Conservation (phyloP, 148 eudicot species). For the Fagopyrum tataricum region DNA sequence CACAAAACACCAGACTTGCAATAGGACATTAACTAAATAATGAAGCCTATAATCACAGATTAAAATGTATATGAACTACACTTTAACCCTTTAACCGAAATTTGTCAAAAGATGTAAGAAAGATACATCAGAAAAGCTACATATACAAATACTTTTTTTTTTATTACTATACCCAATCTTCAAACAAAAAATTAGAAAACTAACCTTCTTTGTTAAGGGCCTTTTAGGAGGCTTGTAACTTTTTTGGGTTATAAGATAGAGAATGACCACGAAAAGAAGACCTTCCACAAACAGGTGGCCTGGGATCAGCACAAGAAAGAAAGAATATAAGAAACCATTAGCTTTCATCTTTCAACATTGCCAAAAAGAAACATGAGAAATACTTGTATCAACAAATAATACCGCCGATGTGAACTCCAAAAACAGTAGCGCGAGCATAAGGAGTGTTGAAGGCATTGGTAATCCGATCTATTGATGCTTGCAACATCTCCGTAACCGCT, state of each 20-base stretch:
- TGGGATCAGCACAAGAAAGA: slow-evolving; percentile 24
- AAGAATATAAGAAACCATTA: not conserved
- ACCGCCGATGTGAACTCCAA: slow-evolving; percentile 90
- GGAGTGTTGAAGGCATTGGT: slow-evolving; percentile 56
- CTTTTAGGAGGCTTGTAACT: slow-evolving; percentile 97
- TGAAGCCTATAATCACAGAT: not conserved
- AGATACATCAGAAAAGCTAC: not conserved
- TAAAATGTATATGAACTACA: not conserved
- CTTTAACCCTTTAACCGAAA: not conserved
- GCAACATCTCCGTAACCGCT: slow-evolving; percentile 29
- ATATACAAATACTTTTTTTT: not conserved
- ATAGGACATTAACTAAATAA: not conserved
- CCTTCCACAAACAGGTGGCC: slow-evolving; percentile 97
- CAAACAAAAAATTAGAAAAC: slow-evolving; percentile 5
- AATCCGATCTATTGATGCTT: slow-evolving; percentile 48
- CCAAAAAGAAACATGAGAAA: not conserved
- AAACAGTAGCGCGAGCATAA: slow-evolving; percentile 71
- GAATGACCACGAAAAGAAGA: slow-evolving; percentile 73
- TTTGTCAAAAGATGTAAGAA: not conserved
- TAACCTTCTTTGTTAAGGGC: slow-evolving; percentile 82
- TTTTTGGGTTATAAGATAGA: slow-evolving; percentile 70
- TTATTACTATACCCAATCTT: not conserved
- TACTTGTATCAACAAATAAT: not conserved
- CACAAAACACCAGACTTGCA: not conserved
- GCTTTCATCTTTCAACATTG: not conserved